Base-by-base conservation (phyloP, 2,329 filamentous ascomycete species). In the Aspergillus neoniger region DNA sequence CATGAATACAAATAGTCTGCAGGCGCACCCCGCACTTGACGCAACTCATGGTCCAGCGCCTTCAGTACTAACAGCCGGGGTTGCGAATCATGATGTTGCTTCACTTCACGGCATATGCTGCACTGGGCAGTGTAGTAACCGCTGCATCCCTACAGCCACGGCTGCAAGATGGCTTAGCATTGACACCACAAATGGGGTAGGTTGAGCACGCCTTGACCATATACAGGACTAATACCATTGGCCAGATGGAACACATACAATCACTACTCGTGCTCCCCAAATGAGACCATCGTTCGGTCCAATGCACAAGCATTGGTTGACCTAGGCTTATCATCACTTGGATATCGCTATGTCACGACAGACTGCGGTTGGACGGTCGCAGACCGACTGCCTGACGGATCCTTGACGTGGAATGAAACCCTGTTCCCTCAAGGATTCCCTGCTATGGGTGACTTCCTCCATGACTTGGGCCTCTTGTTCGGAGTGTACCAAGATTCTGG, bases 201-300 rank as follows among this genome's bases (percentile, higher is more conserved):
- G 61, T 57, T 2, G 15, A 4, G 17, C 21, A 30, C 14, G 8
- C 38, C 21, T 15, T 5, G 9, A 51, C 19, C 8, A 15, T 25
- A 10, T 23, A 21, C 9, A 17, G 32, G 9, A 39, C 17, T 8
- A 4, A 52, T 30, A 39, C 52, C 10, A 59, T 47, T 32, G 14
- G 0, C 62, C 69, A 63, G 84, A 12, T 87, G 84, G 84, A 87
- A 87, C 62, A 82, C 80, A 2, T 87, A 87, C 65, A 88, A 88
- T 57, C 76, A 81, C 43, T 85, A 84, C 69, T 76, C 73, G 53
- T 86, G 84, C 67, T 71, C 72, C 1, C 81, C 81, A 0, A 81
- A 74, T 43, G 80, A 85, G 63, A 70, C 70, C 0, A 81, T 82
- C 39, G 80, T 85, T 23, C 78, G 80, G 44, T 72, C 76, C 2